Evolutionary conservation across 768 basidiomycete species (phyloP).

Genomic region (Tulasnella sp.): DNA sequence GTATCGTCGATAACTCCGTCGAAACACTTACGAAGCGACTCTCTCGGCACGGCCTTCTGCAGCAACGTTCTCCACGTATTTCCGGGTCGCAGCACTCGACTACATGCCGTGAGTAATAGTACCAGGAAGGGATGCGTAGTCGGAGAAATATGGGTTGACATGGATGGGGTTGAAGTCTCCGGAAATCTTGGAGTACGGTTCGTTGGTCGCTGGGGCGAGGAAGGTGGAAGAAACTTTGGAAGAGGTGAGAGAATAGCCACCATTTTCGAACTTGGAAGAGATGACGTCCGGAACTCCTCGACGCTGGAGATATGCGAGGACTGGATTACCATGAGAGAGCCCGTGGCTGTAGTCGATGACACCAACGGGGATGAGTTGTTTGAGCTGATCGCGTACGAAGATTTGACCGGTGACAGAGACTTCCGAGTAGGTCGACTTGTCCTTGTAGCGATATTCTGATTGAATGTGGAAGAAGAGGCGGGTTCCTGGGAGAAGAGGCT

Average conservation of each 20-base stretch:
- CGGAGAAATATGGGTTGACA: slow-evolving; percentile 95
- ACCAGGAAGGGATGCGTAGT: slow-evolving; percentile 83
- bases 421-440: slow-evolving; percentile 73
- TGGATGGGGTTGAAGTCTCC: slow-evolving; percentile 99
- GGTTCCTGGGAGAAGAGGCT: slow-evolving; percentile 65
- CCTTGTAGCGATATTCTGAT: slow-evolving; percentile 87
- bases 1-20: slow-evolving; percentile 83
- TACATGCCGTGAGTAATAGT: slow-evolving; percentile 98
- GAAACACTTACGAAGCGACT: too few species aligned
- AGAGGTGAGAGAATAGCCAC: slow-evolving; percentile 76
- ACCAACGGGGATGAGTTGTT: slow-evolving; percentile 80
- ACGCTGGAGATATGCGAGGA: slow-evolving; percentile 85
- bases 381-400: slow-evolving; percentile 81
- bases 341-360: slow-evolving; percentile 80
- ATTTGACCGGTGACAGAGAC: slow-evolving; percentile 78
- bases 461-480: slow-evolving; percentile 83
- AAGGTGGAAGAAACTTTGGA: slow-evolving; percentile 55
- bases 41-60: too few species aligned
- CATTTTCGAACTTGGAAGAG: slow-evolving; percentile 66
- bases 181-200: slow-evolving; percentile 90
- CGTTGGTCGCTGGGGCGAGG: slow-evolving; percentile 81
- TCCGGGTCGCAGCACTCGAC: slow-evolving; percentile 92
- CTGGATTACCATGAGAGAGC: slow-evolving; percentile 89
- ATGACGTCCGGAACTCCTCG: slow-evolving; percentile 76
- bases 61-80: slow-evolving; percentile 86